phyloP scores from a whole-genome alignment of 331 rosid species.

The Ulmus americana region DNA sequence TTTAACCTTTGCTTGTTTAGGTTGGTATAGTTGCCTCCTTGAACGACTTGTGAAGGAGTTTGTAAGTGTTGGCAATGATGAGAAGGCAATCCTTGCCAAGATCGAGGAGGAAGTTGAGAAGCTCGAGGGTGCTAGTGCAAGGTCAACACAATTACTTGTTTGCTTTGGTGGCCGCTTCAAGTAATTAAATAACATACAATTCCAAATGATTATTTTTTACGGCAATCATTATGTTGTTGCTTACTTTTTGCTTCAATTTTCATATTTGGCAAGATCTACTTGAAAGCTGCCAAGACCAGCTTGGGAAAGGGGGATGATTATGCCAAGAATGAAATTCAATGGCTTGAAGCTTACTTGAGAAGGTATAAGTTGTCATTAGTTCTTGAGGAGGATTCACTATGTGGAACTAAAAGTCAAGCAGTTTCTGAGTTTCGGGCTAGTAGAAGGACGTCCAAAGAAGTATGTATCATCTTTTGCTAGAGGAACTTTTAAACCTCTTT shows the following conservation, averaged over 20 bases:
- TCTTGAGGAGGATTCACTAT: too few species aligned
- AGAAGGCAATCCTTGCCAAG: constrained; percentile 44
- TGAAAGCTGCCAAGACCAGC: constrained; percentile 57
- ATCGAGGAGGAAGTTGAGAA: constrained; percentile 66
- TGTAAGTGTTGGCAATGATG: constrained; percentile 40
- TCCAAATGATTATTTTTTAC: neutral
- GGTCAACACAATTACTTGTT: constrained; percentile 30
- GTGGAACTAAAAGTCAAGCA: too few species aligned
- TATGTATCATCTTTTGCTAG: too few species aligned
- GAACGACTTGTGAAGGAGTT: constrained; percentile 61
- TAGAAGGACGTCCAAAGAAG: too few species aligned
- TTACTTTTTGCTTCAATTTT: constrained; percentile 4
- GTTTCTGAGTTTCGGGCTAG: too few species aligned
- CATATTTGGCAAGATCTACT: constrained; percentile 60
- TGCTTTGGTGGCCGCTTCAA: neutral
- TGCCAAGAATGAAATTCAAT: constrained; percentile 61
- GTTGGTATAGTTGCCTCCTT: constrained; percentile 57
- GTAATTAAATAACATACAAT: neutral
- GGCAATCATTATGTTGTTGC: too few species aligned
- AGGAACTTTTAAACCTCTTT: too few species aligned
- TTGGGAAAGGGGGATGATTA: constrained; percentile 68
- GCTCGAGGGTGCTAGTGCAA: constrained; percentile 61
- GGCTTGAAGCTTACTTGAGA: constrained; percentile 66
- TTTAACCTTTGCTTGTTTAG: constrained; percentile 34
- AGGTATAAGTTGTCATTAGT: too few species aligned